Evolutionary conservation across 352 stramenopile genomes (phyloP).

Genomic region (Albugo candida): DNA sequence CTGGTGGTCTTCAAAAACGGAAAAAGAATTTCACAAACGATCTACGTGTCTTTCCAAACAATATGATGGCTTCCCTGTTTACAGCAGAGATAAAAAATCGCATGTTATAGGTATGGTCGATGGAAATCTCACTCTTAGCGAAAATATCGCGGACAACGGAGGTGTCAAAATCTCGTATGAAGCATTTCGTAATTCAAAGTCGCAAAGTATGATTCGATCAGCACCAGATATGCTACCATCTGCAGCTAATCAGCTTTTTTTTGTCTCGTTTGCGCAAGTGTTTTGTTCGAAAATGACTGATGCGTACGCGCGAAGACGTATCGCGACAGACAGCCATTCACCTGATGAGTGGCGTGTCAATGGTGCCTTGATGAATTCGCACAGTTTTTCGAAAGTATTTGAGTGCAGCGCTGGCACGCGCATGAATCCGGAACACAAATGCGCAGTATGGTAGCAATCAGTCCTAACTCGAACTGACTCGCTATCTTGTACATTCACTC

Average conservation of each 20-base stretch:
- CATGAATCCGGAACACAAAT: constrained; percentile 58
- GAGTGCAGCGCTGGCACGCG: constrained; percentile 22
- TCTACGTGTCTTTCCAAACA: constrained; percentile 44
- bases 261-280: constrained; percentile 50
- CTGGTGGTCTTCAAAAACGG: constrained; percentile 85
- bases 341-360: constrained; percentile 61
- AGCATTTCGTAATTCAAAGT: constrained; percentile 27
- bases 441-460: constrained; percentile 43
- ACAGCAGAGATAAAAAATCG: constrained; percentile 16
- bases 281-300: constrained; percentile 52
- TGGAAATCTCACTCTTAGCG: constrained; percentile 51
- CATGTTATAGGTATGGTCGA: constrained; percentile 46
- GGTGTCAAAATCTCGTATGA: constrained; percentile 50
- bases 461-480: background rate
- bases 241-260: constrained; percentile 26
- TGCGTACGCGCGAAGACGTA: constrained; percentile 7
- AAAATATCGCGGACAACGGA: constrained; percentile 76
- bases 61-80: constrained; percentile 26
- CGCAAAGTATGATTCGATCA: background rate
- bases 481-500: too few species aligned
- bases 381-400: constrained; percentile 41
- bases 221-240: background rate
- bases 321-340: constrained; percentile 40
- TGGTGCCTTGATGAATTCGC: constrained; percentile 53
- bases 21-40: constrained; percentile 38